Evolutionary conservation across 192 early-diverging fungal genomes (phyloP), one percentile per base, ranked within the genome.

Genomic region (Lobosporangium transversale): DNA sequence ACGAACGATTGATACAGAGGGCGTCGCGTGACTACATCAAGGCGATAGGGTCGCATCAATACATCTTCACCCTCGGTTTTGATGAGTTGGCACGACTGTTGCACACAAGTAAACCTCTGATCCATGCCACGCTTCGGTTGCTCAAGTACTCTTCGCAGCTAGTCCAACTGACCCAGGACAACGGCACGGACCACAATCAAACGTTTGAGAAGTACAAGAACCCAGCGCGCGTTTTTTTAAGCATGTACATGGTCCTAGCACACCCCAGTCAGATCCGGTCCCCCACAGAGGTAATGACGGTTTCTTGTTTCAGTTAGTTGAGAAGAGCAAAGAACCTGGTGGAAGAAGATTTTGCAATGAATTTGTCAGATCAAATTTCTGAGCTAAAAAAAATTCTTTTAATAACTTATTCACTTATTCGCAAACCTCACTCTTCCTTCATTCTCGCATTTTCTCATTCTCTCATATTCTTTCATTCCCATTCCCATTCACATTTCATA

Each of bases 161-260:
- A 47, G 44, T 42, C 0, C 67, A 80, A 40, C 66, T 62, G 53
- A 14, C 37, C 37, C 7, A 14, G 37, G 37, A 14, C 37, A 14
- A 40, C 37, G 44, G 57, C 29, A 5, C 21, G 14, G 12, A 21
- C 11, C 11, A 17, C 12, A 26, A 35, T 48, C 15, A 32, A 24
- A 12, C 43, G 14, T 42, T 35, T 35, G 33, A 58, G 1, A 33
- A 51, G 0, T 48, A 36, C 32, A 68, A 74, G 48, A 70, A 78
- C 2, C 56, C 65, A 11, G 84, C 87, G 14, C 80, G 92, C 23
- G 87, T 94, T 12, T 87, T 94, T 47, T 61, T 94, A 53, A 89
- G 84, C 62, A 80, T 87, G 35, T 94, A 90, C 56, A 88, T 94
- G 87, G 85, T 92, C 2, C 79, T 86, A 36, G 84, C 83, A 1